Evolutionary conservation across 306 rosid species (phyloP).

Genomic region (Dryas octopetala): DNA sequence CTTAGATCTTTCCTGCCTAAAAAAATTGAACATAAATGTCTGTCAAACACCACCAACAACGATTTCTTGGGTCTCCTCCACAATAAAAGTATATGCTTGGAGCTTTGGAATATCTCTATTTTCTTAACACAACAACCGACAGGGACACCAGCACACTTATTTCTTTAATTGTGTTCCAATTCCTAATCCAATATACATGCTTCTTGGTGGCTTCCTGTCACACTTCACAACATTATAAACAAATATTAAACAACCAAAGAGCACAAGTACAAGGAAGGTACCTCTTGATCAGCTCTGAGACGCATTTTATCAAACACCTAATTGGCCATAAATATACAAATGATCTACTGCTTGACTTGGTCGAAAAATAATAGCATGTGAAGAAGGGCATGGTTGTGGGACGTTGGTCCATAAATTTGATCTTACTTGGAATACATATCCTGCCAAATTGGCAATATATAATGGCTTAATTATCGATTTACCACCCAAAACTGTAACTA

Average conservation of each 20-base stretch:
- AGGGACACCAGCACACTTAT: neutral
- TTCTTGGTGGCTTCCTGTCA: slow-evolving; percentile 4
- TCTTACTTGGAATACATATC: no score
- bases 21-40: neutral
- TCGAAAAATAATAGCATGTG: neutral
- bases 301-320: neutral
- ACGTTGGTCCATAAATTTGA: no score
- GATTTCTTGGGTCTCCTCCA: slow-evolving; percentile 11
- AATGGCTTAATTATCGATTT: no score
- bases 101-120: neutral
- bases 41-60: neutral
- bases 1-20: neutral
- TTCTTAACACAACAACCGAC: neutral
- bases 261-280: neutral
- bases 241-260: neutral
- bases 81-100: neutral
- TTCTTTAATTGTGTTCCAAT: neutral
- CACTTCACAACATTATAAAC: neutral
- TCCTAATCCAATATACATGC: neutral
- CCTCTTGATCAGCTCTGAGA: neutral
- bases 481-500: no score
- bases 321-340: neutral
- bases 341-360: neutral
- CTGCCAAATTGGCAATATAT: neutral
- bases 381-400: neutral